A percentile compares a stretch with the other conserved stretches of the same genome.
These are phyloP conservation scores for Suillus sp. DNA, from an alignment of 768 basidiomycete species.

Conservation along the genomic window DNA sequence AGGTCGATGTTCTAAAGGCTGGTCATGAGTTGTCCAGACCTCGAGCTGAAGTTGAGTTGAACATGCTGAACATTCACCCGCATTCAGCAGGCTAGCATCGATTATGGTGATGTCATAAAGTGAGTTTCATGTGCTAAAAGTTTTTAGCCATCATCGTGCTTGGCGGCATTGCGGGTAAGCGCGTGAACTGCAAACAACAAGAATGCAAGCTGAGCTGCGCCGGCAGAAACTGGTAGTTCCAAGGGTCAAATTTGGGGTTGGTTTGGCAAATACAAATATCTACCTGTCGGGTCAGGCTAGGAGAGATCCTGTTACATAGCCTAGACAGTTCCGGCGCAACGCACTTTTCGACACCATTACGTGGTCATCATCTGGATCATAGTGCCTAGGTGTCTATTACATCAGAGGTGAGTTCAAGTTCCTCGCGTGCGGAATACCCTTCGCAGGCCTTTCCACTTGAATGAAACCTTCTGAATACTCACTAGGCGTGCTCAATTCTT, in stretches of 20 bases:
- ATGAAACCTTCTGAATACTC: too few species aligned
- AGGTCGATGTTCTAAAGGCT: background rate
- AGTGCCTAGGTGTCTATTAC: background rate
- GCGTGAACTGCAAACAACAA: background rate
- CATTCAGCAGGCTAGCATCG: background rate
- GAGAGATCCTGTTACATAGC: background rate
- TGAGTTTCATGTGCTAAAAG: background rate
- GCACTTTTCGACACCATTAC: background rate
- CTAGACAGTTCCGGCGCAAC: background rate
- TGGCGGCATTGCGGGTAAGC: background rate
- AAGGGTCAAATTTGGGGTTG: background rate
- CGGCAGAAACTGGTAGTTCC: background rate
- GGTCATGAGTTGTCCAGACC: background rate
- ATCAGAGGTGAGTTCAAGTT: background rate
- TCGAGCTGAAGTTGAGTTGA: background rate
- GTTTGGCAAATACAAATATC: background rate
- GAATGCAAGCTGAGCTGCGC: background rate
- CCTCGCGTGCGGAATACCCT: constrained; percentile 22
- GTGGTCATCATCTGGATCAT: background rate
- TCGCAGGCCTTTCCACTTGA: constrained; percentile 28
- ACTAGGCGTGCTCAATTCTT: too few species aligned
- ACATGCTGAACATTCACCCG: background rate
- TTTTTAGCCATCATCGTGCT: background rate
- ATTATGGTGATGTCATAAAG: background rate
- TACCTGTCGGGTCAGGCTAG: background rate